Conservation (phyloP, 2,329 filamentous ascomycete species). For the Raffaelea deltoideospora region DNA sequence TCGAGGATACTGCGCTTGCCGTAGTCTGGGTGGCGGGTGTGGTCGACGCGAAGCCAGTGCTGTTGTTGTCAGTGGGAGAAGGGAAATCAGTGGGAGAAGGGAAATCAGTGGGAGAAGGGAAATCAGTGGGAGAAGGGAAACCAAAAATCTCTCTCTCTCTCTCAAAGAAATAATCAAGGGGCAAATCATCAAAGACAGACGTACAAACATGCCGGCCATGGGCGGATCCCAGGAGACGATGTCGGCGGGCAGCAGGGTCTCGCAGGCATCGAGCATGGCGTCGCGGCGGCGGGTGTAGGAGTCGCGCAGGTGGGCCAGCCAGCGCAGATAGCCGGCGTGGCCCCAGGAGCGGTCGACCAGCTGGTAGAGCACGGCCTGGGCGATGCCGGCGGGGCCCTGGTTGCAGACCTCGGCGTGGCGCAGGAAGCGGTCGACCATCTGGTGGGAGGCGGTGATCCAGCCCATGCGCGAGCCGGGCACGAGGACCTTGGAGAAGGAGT, state of each 20-base stretch:
- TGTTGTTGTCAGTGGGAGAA: constrained; percentile 13
- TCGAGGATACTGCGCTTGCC: constrained; percentile 37
- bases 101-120: background rate
- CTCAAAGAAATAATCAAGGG: background rate
- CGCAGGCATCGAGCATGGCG: constrained; percentile 63
- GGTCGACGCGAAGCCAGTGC: constrained; percentile 62
- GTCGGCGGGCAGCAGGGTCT: constrained; percentile 56
- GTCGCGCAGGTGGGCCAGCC: constrained; percentile 68
- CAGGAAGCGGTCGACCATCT: constrained; percentile 69
- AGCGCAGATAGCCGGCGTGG: constrained; percentile 75
- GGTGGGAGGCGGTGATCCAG: constrained; percentile 78
- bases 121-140: background rate
- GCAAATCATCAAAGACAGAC: constrained; percentile 19
- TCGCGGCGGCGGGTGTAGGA: constrained; percentile 73
- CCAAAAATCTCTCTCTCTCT: too few relatives aligned
- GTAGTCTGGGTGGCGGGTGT: constrained; percentile 47
- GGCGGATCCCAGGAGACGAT: constrained; percentile 70
- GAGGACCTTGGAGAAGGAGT: constrained; percentile 87
- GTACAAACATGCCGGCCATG: constrained; percentile 85
- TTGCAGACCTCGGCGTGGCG: constrained; percentile 71
- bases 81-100: background rate
- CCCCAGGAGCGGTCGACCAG: constrained; percentile 78
- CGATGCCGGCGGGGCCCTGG: constrained; percentile 74
- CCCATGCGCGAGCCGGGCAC: constrained; percentile 68
- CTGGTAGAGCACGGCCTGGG: constrained; percentile 74